Evolutionary conservation across 805 yeast species (phyloP).

Genomic region (Alloascoidea hylecoeti): DNA sequence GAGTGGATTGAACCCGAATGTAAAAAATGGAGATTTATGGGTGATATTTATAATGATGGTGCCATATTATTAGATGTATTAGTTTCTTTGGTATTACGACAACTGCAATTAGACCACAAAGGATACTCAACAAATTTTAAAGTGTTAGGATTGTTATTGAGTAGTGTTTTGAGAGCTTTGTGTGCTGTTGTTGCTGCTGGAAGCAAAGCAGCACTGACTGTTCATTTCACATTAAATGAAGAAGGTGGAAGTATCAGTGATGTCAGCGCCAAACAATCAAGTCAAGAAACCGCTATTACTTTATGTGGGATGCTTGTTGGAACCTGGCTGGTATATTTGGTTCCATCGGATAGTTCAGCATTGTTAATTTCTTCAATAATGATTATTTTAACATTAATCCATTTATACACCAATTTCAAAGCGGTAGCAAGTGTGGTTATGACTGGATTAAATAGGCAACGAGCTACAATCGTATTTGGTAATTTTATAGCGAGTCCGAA

Average conservation of each 20-base stretch:
- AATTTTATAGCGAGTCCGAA: constrained; percentile 7
- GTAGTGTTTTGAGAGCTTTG: constrained; percentile 17
- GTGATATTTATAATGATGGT: constrained; percentile 19
- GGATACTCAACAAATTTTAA: constrained; percentile 8
- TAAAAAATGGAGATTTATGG: constrained; percentile 18
- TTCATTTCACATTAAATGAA: constrained; percentile 20
- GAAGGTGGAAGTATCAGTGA: constrained; percentile 18
- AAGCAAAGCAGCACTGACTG: constrained; percentile 20
- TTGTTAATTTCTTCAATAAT: constrained; percentile 17
- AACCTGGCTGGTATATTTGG: constrained; percentile 14
- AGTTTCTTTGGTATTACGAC: constrained; percentile 15
- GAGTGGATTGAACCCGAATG: constrained; percentile 19
- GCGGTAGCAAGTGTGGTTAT: constrained; percentile 19
- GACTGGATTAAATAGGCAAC: constrained; percentile 16
- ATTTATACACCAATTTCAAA: constrained; percentile 17
- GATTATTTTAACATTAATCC: constrained; percentile 12
- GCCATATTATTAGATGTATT: constrained; percentile 18
- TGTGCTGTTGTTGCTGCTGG: constrained; percentile 23
- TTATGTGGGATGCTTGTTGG: constrained; percentile 21
- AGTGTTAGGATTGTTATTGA: constrained; percentile 14
- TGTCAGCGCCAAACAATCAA: constrained; percentile 21
- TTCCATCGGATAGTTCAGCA: constrained; percentile 11
- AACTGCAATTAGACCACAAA: neutral
- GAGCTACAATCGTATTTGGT: constrained; percentile 17
- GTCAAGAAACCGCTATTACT: constrained; percentile 21